Conservation (phyloP, 1,284 basidiomycete species). For the Leccinum pachyderme region DNA sequence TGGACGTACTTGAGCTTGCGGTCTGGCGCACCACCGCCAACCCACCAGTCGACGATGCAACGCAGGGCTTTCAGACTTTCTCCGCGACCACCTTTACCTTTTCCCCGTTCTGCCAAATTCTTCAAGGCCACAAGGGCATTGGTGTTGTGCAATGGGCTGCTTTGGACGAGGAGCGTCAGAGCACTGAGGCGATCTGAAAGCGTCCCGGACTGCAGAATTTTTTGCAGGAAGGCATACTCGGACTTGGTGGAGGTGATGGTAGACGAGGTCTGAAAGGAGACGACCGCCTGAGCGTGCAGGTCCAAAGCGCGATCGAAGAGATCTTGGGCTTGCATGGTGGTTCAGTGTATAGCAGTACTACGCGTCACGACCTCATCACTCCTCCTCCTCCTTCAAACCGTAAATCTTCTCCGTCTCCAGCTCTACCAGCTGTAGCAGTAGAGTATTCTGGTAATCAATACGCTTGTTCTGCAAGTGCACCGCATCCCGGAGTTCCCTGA, state of each 20-base stretch:
- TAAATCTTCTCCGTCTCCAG: too few relatives aligned
- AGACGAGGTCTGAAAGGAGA: constrained; percentile 45
- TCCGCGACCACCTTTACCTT: constrained; percentile 85
- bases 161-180: constrained; percentile 87
- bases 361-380: too few relatives aligned
- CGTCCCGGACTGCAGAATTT: constrained; percentile 85
- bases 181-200: constrained; percentile 93
- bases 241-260: constrained; percentile 43
- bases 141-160: constrained; percentile 87
- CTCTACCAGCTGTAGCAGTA: too few relatives aligned
- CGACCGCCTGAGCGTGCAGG: constrained; percentile 52
- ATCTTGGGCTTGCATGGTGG: neutral
- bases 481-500: neutral
- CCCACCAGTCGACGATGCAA: constrained; percentile 97
- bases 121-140: constrained; percentile 78
- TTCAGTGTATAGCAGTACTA: neutral
- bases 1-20: constrained; percentile 76
- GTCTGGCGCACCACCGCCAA: constrained; percentile 80
- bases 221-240: constrained; percentile 79
- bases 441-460: too few relatives aligned
- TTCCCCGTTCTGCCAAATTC: constrained; percentile 72
- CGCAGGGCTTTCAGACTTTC: constrained; percentile 89
- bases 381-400: too few relatives aligned
- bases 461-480: neutral
- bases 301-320: constrained; percentile 49